Conservation (phyloP, 78 protist genomes). For the Guillardia theta region DNA sequence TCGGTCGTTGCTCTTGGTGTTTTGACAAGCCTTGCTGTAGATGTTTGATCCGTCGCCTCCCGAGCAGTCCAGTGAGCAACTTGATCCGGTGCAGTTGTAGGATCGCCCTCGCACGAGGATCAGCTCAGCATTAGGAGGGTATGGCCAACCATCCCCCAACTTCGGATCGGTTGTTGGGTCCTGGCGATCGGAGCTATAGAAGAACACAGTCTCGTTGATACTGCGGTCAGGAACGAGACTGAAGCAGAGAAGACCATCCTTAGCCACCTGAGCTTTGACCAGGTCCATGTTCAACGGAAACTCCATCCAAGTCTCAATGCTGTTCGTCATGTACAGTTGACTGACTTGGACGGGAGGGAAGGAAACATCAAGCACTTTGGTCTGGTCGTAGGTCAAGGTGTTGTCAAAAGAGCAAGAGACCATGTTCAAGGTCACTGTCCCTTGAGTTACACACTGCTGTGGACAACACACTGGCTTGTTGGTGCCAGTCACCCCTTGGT, state of each 20-base stretch:
- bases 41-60: neutral
- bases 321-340: no score
- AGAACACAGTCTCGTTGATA: neutral
- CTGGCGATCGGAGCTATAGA: neutral
- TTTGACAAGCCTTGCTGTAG: neutral
- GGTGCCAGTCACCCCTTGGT: no score
- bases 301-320: neutral
- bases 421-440: no score
- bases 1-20: no score
- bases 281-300: neutral
- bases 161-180: neutral
- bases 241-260: neutral
- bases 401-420: no score
- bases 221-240: neutral
- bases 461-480: no score
- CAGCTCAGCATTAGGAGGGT: neutral
- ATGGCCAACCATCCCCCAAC: neutral
- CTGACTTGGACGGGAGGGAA: no score
- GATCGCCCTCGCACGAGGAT: neutral
- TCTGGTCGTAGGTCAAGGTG: no score
- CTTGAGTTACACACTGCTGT: no score
- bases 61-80: neutral
- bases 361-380: no score
- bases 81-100: neutral
- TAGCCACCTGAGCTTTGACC: neutral